Conservation (phyloP, 305 asterid genomes). For the Nicotiana rustica region DNA sequence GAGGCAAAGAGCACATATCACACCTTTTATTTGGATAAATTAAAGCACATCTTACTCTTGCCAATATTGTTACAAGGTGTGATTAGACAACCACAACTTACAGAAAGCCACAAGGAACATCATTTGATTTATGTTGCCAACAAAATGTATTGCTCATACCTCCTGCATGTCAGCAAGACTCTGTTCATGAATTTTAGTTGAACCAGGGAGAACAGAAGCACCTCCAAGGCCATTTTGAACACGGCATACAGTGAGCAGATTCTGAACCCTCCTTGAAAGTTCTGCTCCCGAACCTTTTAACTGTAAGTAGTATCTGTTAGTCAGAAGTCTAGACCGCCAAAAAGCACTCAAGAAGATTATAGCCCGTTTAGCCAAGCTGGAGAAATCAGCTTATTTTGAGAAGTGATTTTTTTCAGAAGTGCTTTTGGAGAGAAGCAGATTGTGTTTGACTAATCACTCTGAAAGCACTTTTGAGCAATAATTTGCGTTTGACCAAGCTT, state of each 20-base stretch:
- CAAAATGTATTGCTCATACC: conserved; percentile 51
- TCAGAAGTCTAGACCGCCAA: conserved; percentile 35
- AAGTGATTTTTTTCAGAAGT: too few species aligned
- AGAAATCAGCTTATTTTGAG: too few species aligned
- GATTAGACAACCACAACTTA: conserved; percentile 16
- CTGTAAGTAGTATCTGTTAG: conserved; percentile 52
- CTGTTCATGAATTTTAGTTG: conserved; percentile 86
- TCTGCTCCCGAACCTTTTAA: conserved; percentile 95
- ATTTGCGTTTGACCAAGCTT: too few species aligned
- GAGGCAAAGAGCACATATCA: not conserved
- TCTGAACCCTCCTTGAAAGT: conserved; percentile 91
- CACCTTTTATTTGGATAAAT: conserved; percentile 13
- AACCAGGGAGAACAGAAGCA: conserved; percentile 80
- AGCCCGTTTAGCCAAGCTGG: too few species aligned
- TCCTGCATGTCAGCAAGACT: conserved; percentile 93
- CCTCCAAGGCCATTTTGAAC: conserved; percentile 78
- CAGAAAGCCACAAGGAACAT: not conserved
- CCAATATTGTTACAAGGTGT: not conserved
- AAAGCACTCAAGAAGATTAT: conserved; percentile 18
- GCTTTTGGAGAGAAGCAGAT: too few species aligned
- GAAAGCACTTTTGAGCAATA: too few species aligned
- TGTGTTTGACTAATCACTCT: too few species aligned
- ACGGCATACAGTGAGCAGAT: conserved; percentile 75
- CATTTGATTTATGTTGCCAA: not conserved
- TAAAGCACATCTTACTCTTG: conserved; percentile 20